These are phyloP conservation scores for Aspergillus funiculosus DNA, from an alignment of 495 filamentous ascomycete genomes.

Conservation along the genomic window DNA sequence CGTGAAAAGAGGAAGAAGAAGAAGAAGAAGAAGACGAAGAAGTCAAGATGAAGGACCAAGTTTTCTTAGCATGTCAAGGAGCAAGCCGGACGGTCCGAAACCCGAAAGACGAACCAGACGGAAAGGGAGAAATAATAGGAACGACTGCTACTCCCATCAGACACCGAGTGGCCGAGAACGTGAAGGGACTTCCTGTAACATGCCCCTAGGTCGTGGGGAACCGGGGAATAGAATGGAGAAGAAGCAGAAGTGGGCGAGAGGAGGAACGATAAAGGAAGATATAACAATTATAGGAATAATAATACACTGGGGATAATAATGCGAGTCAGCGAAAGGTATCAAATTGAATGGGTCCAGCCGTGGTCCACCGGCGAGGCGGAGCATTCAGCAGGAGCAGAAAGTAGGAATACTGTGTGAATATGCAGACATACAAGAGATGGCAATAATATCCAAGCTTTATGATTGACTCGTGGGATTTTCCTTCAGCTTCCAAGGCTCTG, in stretches of 20 bases:
- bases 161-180: slow-evolving; percentile 10
- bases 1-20: background rate
- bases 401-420: too few species aligned
- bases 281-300: slow-evolving; percentile 2
- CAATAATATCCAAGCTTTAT: too few species aligned
- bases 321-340: slow-evolving; percentile 4
- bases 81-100: slow-evolving; percentile 19
- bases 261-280: slow-evolving; percentile 9
- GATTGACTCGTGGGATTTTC: too few species aligned
- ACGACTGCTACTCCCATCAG: slow-evolving; percentile 29
- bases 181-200: slow-evolving; percentile 23
- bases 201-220: slow-evolving; percentile 9
- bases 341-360: slow-evolving; percentile 1
- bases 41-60: slow-evolving; percentile 3
- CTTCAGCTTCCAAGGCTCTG: too few species aligned
- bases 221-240: slow-evolving; percentile 6
- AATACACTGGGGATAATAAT: background rate
- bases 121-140: slow-evolving; percentile 33
- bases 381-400: too few species aligned
- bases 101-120: slow-evolving; percentile 20
- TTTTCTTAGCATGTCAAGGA: slow-evolving; percentile 10
- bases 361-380: slow-evolving; percentile 20
- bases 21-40: slow-evolving; percentile 2
- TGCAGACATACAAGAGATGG: too few species aligned
- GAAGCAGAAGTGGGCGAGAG: slow-evolving; percentile 17